Evolutionary conservation across 2,329 filamentous ascomycete genomes (phyloP), one percentile per base, ranked within the genome.

Genomic region (Arachnomyces sp.): DNA sequence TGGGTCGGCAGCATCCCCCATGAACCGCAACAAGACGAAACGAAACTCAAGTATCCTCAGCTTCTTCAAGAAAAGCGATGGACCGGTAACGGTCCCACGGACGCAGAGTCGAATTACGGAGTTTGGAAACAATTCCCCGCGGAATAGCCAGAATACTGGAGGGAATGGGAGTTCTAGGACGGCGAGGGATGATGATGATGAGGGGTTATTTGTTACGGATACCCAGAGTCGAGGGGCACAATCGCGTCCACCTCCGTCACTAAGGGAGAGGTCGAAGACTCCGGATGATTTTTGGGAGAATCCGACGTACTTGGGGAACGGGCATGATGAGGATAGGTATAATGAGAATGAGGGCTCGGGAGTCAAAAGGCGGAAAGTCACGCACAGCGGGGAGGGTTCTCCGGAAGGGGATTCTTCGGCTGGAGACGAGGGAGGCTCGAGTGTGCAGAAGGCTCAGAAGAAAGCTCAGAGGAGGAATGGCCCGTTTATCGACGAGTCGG

Each of bases 61-160:
- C 47, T 88, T 86, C 59, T 88, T 88, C 56, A 79, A 83, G 53
- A 87, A 85, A 54, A 70, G 76, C 0, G 73, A 77, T 30, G 73
- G 74, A 9, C 61, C 63, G 0, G 61, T 38, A 65, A 73, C 42
- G 71, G 81, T 46, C 66, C 57, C 48, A 5, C 57, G 54, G 18
- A 57, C 49, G 16, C 63, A 79, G 41, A 67, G 70, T 14, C 70
- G 83, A 7, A 82, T 84, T 41, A 60, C 69, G 2, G 61, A 67
- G 16, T 65, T 60, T 43, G 49, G 59, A 52, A 42, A 51, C 49
- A 44, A 56, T 25, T 25, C 20, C 5, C 20, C 20, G 5, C 20
- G 20, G 9, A 25, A 25, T 25, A 25, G 5, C 20, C 20, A 25
- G 20, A 25, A 25, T 25, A 25, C 5, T 9, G 20, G 20, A 25